phyloP scores from a whole-genome alignment of 441 rosid species.

The Syzygium malaccense region DNA sequence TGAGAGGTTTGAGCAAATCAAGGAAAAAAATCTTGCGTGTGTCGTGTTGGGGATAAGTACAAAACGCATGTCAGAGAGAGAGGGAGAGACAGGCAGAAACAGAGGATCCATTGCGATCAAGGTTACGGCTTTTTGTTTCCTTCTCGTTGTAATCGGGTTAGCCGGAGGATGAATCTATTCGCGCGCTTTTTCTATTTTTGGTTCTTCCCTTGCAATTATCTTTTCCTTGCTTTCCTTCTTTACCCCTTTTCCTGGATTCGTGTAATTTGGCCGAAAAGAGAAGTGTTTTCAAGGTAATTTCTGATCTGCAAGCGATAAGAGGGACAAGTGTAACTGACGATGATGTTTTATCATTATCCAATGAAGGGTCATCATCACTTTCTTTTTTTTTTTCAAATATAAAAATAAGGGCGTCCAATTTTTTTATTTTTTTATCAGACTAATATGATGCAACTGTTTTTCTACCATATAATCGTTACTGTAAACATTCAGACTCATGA shows the following conservation, averaged over 20 bases:
- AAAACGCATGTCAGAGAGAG: not conserved
- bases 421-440: not conserved
- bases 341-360: not conserved
- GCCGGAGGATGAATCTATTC: not conserved
- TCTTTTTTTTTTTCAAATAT: not conserved
- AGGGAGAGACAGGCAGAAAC: not conserved
- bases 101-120: not conserved
- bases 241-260: not conserved
- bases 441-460: not conserved
- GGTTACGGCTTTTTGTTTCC: not conserved
- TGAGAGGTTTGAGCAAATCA: slow-evolving; percentile 24
- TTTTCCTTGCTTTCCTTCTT: not conserved
- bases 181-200: not conserved
- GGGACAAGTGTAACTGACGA: not conserved
- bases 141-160: not conserved
- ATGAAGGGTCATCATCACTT: not conserved
- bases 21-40: slow-evolving; percentile 10
- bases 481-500: not conserved
- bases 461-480: not conserved
- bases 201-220: not conserved
- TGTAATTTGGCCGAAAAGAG: not conserved
- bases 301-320: not conserved
- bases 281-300: not conserved
- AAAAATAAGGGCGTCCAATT: not conserved
- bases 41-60: slow-evolving; percentile 23